Evolutionary conservation across 306 rosid genomes (phyloP).

Genomic region (Pyrus communis): DNA sequence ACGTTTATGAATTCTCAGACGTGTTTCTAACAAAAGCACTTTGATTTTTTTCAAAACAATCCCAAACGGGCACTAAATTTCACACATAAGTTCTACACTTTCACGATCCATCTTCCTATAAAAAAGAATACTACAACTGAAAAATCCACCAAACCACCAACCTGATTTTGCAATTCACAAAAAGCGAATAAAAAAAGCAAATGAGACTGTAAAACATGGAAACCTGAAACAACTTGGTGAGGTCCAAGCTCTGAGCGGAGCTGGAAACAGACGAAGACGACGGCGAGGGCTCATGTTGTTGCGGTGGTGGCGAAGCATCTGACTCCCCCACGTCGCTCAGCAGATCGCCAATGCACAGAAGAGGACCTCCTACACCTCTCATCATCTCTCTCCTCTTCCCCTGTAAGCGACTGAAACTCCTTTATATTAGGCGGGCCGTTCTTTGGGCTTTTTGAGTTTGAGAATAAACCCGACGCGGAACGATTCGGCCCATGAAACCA

Average conservation of each 20-base stretch:
- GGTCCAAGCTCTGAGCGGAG: constrained; percentile 35
- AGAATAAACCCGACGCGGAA: neutral
- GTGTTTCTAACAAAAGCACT: no score
- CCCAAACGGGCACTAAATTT: no score
- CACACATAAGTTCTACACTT: no score
- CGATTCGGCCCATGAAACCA: neutral
- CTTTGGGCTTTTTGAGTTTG: neutral
- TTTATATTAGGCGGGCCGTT: neutral
- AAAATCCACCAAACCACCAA: neutral
- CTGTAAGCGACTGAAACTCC: neutral
- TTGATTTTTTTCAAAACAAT: no score
- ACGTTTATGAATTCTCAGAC: no score
- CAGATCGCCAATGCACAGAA: constrained; percentile 80
- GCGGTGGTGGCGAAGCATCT: constrained; percentile 9
- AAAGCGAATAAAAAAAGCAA: neutral
- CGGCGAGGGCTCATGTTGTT: constrained; percentile 3
- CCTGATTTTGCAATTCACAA: neutral
- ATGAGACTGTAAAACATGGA: neutral
- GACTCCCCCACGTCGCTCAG: constrained; percentile 74
- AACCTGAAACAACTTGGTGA: constrained; percentile 80
- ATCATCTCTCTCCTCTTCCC: constrained; percentile 14
- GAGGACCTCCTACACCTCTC: constrained; percentile 91
- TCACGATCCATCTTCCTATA: no score
- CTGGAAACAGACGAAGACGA: constrained; percentile 18
- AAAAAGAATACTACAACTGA: no score